Percentiles rank a stretch among this genome's conserved stretches.
These are phyloP conservation scores for Syzygium aqueum DNA, from an alignment of 345 rosid species.

Conservation along the genomic window DNA sequence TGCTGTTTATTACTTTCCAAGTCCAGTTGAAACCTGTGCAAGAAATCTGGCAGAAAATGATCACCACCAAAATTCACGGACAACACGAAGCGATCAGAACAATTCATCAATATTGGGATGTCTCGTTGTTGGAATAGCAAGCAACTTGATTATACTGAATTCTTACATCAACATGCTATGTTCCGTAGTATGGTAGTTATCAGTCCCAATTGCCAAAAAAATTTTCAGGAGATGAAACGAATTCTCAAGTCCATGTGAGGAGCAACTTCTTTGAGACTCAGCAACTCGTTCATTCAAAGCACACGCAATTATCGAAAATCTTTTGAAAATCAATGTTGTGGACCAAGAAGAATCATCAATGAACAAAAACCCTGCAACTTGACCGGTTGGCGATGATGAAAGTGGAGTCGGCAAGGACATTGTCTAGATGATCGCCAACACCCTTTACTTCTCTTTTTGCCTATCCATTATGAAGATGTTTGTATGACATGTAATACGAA, in stretches of 20 bases:
- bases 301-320: too few species aligned
- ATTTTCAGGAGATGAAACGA: too few species aligned
- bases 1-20: conserved; percentile 45
- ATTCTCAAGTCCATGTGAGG: background rate
- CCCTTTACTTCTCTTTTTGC: background rate
- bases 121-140: background rate
- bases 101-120: background rate
- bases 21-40: conserved; percentile 66
- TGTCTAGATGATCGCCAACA: background rate
- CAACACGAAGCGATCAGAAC: background rate
- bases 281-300: background rate
- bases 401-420: background rate
- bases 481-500: too few species aligned
- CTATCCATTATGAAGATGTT: background rate
- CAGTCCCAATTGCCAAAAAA: too few species aligned
- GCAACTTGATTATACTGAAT: too few species aligned
- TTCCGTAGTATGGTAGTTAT: too few species aligned
- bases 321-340: background rate
- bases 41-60: conserved; percentile 47
- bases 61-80: conserved; percentile 33
- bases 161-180: background rate
- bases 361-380: background rate
- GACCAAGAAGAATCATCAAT: background rate
- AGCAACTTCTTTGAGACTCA: background rate
- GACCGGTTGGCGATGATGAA: background rate